These are phyloP conservation scores for Tylopilus rubrobrunneus DNA, from an alignment of 768 basidiomycete genomes.

Conservation along the genomic window DNA sequence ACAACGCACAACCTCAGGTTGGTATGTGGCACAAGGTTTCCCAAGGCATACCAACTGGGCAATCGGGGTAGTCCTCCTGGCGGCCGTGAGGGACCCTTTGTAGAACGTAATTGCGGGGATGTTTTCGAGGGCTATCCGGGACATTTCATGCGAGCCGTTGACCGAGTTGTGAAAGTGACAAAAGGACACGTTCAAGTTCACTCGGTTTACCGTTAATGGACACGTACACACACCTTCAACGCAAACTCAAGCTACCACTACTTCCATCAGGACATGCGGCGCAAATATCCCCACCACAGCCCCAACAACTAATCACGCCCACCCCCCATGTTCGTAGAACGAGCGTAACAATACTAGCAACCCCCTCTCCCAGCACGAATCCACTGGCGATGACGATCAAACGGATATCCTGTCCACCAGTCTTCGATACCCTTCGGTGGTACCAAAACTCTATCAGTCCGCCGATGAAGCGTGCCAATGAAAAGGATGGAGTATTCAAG, in stretches of 20 bases:
- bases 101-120: constrained; percentile 81
- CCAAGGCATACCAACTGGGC: constrained; percentile 81
- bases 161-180: neutral
- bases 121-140: constrained; percentile 65
- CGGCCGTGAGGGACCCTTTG: constrained; percentile 57
- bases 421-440: constrained; percentile 46
- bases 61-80: constrained; percentile 64
- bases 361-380: constrained; percentile 93
- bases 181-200: neutral
- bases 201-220: constrained; percentile 7
- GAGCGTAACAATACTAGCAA: constrained; percentile 79
- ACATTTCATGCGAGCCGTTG: constrained; percentile 37
- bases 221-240: constrained; percentile 4
- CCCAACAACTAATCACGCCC: constrained; percentile 79
- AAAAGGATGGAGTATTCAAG: constrained; percentile 93
- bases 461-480: constrained; percentile 85
- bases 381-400: constrained; percentile 90
- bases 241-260: neutral
- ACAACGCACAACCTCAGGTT: constrained; percentile 85
- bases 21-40: constrained; percentile 68
- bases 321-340: constrained; percentile 70
- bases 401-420: constrained; percentile 56
- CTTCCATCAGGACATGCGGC: constrained; percentile 54
- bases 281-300: constrained; percentile 75
- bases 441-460: constrained; percentile 78